Evolutionary conservation across 2,329 filamentous ascomycete genomes (phyloP), one percentile per base, ranked within the genome.

Genomic region (Colletotrichum liriopes): DNA sequence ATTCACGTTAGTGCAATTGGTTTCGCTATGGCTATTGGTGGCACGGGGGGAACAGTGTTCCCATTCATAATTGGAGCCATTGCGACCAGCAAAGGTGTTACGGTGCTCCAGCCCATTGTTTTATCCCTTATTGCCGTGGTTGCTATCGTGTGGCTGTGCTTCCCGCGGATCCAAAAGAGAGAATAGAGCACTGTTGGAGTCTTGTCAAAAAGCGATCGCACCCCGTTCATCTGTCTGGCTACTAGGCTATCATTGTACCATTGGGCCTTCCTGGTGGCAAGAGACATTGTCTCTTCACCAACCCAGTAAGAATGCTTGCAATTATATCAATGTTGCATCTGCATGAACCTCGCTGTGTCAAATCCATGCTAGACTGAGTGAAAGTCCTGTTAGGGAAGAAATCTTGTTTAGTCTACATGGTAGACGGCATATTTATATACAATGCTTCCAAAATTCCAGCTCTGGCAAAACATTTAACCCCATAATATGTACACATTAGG

Each of bases 1-100:
- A 84, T 94, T 5, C 93, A 95, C 75, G 92, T 94, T 8, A 89
- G 88, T 7, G 89, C 90, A 0, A 93, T 95, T 71, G 93, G 93
- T 0, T 95, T 95, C 73, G 91, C 91, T 0, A 90, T 92, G 58
- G 92, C 93, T 0, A 89, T 94, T 78, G 93, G 93, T 0, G 92
- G 92, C 0, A 88, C 86, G 0, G 93, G 93, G 0, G 92, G 91
- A 2, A 91, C 92, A 0, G 79, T 90, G 5, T 80, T 92, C 81
- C 83, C 91, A 69, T 81, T 93, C 83, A 85, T 88, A 0, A 90
- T 92, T 2, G 91, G 91, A 12, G 90, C 90, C 1, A 88, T 92
- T 77, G 90, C 91, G 0, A 81, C 83, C 14, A 82, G 78, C 14
- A 84, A 80, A 60, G 87, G 88, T 0, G 86, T 89, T 5, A 77